Evolutionary conservation across 2,329 filamentous ascomycete genomes (phyloP).

Genomic region (Neurospora sp.): DNA sequence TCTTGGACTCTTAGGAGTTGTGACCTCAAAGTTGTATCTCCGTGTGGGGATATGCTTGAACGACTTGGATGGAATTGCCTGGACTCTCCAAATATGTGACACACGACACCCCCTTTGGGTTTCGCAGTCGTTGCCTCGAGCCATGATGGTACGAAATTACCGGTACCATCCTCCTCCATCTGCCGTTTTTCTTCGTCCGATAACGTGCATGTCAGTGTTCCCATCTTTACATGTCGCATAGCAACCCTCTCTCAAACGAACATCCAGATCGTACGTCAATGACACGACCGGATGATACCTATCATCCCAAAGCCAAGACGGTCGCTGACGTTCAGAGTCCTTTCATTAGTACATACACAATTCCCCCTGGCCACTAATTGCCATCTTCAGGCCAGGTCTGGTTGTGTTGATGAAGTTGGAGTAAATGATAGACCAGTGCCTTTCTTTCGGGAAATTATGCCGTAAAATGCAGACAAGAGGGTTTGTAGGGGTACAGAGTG

Average conservation of each 20-base stretch:
- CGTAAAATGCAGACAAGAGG: background rate
- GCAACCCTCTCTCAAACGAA: background rate
- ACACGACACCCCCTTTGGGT: background rate
- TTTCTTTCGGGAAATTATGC: background rate
- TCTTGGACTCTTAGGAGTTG: background rate
- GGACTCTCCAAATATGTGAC: background rate
- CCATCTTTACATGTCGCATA: background rate
- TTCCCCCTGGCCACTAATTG: background rate
- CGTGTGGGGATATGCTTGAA: background rate
- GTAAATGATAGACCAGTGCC: background rate
- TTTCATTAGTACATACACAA: background rate
- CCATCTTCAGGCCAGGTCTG: background rate
- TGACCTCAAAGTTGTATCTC: background rate
- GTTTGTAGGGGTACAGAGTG: background rate
- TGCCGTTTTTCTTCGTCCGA: background rate
- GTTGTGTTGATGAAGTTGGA: background rate
- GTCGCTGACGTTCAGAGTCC: background rate
- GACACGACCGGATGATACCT: background rate
- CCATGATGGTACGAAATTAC: background rate
- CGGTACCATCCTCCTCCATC: background rate
- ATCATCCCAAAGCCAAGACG: background rate
- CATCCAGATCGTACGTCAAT: background rate
- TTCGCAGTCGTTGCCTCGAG: background rate
- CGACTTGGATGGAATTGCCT: background rate
- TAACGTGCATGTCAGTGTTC: background rate